These are phyloP conservation scores for Echites panduratus DNA, from an alignment of 257 asterid species.

Conservation along the genomic window DNA sequence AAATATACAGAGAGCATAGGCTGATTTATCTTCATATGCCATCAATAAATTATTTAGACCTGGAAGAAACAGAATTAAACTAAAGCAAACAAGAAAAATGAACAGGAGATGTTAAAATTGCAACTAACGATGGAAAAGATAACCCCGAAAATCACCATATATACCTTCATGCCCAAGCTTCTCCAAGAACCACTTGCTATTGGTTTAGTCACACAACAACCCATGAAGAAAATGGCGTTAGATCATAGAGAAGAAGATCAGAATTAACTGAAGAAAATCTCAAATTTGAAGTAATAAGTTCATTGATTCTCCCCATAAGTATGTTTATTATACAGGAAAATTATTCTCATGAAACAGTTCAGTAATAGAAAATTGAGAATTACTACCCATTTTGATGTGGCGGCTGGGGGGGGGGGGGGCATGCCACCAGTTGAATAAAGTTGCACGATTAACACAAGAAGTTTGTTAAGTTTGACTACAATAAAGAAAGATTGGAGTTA, in stretches of 20 bases:
- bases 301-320: neutral
- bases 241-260: constrained; percentile 1
- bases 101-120: neutral
- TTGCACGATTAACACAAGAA: neutral
- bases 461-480: neutral
- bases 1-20: constrained; percentile 88
- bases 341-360: neutral
- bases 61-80: constrained; percentile 18
- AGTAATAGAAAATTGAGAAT: neutral
- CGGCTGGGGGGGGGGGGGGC: neutral
- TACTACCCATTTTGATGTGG: neutral
- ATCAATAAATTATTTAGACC: constrained; percentile 86
- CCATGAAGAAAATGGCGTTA: constrained; percentile 13
- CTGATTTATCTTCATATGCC: constrained; percentile 94
- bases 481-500: neutral
- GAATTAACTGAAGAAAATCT: neutral
- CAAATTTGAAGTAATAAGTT: neutral
- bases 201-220: constrained; percentile 25
- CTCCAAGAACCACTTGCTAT: constrained; percentile 94
- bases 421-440: neutral
- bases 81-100: neutral
- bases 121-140: neutral
- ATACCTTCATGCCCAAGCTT: constrained; percentile 93
- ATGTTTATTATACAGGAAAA: neutral
- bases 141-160: neutral